Evolutionary conservation across 192 early-diverging fungal genomes (phyloP).

Genomic region (Umbelopsis ramanniana): DNA sequence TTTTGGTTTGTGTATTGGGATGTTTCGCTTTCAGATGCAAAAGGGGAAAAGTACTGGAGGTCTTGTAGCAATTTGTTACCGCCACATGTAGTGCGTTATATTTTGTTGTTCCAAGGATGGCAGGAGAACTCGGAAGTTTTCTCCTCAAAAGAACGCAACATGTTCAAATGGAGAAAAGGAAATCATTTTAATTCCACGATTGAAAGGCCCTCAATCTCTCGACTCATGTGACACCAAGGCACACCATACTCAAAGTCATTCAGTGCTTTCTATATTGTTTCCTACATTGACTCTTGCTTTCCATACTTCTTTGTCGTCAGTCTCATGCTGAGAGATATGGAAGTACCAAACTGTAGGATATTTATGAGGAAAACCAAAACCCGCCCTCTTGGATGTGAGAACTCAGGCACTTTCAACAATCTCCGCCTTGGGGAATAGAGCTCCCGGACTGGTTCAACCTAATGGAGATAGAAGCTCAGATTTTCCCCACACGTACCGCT

Average conservation of each 20-base stretch:
- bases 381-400: background rate
- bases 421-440: background rate
- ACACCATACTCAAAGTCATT: background rate
- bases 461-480: background rate
- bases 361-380: background rate
- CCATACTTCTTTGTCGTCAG: too few relatives aligned
- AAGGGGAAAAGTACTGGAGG: too few relatives aligned
- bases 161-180: conserved; percentile 2
- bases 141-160: background rate
- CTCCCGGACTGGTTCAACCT: background rate
- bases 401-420: too few relatives aligned
- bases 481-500: conserved; percentile 3
- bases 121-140: too few relatives aligned
- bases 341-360: too few relatives aligned
- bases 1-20: too few relatives aligned
- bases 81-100: background rate
- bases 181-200: background rate
- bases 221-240: background rate
- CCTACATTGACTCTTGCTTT: too few relatives aligned
- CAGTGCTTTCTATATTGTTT: too few relatives aligned
- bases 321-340: too few relatives aligned
- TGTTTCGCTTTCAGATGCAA: too few relatives aligned
- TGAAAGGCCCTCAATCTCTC: background rate
- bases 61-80: background rate
- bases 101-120: too few relatives aligned